Evolutionary conservation across 75 land plant genomes (phyloP).

Genomic region (Cupressus sempervirens): DNA sequence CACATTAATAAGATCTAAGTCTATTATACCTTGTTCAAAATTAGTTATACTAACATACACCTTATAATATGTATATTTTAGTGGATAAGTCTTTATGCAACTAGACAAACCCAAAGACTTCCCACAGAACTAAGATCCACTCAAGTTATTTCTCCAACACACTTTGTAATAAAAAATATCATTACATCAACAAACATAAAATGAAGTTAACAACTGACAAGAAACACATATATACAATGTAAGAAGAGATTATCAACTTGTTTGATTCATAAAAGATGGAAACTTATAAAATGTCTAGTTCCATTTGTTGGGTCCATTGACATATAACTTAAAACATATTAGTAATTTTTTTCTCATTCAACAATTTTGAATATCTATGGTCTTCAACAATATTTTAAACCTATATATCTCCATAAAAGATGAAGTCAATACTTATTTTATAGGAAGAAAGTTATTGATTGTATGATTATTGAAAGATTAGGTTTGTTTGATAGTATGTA

Average conservation of each 20-base stretch:
- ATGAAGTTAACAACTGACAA: not conserved
- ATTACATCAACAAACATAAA: not conserved
- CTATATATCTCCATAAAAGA: slow-evolving; percentile 17
- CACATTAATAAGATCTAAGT: not conserved
- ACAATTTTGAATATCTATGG: slow-evolving; percentile 52
- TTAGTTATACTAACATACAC: not conserved
- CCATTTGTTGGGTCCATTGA: slow-evolving; percentile 46
- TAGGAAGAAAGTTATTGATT: not conserved
- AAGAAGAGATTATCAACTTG: not conserved
- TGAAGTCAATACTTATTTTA: not conserved
- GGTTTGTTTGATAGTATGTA: not conserved
- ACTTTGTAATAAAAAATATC: not conserved
- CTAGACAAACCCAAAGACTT: not conserved
- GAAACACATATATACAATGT: not conserved
- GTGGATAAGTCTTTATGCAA: not conserved
- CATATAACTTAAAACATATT: slow-evolving; percentile 54
- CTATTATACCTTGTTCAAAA: not conserved
- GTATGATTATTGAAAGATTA: not conserved
- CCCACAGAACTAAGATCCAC: not conserved
- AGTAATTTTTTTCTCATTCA: slow-evolving; percentile 59
- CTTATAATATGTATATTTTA: not conserved
- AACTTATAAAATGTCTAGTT: slow-evolving; percentile 35
- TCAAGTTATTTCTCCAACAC: not conserved
- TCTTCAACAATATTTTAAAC: slow-evolving; percentile 66
- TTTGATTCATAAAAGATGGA: not conserved